Evolutionary conservation across 495 filamentous ascomycete genomes (phyloP).

Genomic region (Chaetomium fimeti): DNA sequence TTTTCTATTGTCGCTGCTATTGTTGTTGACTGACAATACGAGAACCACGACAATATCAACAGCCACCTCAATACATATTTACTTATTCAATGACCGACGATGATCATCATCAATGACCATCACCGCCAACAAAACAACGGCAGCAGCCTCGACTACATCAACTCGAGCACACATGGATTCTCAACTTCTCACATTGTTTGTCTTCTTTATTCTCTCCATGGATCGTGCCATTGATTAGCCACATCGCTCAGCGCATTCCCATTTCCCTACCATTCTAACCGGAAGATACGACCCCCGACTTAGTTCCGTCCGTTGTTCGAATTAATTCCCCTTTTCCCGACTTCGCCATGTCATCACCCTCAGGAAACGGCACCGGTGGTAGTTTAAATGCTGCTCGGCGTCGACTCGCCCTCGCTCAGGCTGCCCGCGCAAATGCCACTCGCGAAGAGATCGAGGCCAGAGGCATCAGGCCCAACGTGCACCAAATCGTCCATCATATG

Average conservation of each 20-base stretch:
- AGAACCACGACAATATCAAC: slow-evolving; percentile 7
- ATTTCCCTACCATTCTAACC: neutral
- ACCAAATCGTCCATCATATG: slow-evolving; percentile 22
- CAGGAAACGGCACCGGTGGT: neutral
- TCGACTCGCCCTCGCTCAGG: slow-evolving; percentile 13
- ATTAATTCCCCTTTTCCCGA: neutral
- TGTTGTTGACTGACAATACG: slow-evolving; percentile 17
- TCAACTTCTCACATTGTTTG: neutral
- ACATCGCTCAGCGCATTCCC: neutral
- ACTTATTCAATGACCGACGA: neutral
- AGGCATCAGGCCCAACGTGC: slow-evolving; percentile 30
- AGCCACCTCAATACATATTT: neutral
- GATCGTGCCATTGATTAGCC: neutral
- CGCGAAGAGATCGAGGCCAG: slow-evolving; percentile 25
- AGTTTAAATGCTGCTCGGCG: slow-evolving; percentile 5
- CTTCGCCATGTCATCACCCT: neutral
- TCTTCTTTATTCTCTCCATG: neutral
- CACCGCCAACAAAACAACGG: neutral
- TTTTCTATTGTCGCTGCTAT: slow-evolving; percentile 10
- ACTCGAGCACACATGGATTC: slow-evolving; percentile 5
- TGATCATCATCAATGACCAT: neutral
- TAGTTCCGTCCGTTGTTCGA: neutral
- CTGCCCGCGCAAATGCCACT: slow-evolving; percentile 26
- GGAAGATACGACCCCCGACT: neutral
- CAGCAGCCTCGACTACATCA: neutral